phyloP scores from a whole-genome alignment of 345 rosid species.

The Citrus unshiu region DNA sequence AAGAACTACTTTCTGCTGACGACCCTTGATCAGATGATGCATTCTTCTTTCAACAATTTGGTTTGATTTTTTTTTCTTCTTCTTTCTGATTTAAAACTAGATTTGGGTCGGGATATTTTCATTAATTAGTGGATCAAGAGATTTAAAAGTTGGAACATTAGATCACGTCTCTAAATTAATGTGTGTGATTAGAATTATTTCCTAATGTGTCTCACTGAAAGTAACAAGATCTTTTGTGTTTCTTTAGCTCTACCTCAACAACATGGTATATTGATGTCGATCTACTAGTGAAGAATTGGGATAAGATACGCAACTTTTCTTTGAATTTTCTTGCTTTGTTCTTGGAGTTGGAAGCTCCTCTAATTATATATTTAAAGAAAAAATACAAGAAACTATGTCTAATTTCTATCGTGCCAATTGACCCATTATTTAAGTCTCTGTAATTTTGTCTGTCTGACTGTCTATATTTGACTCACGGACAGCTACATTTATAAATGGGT shows the following conservation, averaged over 20 bases:
- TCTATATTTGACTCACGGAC: not conserved
- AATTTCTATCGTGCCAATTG: too few relatives aligned
- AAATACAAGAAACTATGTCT: too few relatives aligned
- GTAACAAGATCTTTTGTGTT: not conserved
- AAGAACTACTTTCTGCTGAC: too few relatives aligned
- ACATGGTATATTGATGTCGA: not conserved
- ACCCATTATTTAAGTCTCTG: too few relatives aligned
- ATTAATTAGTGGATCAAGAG: too few relatives aligned
- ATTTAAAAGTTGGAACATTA: too few relatives aligned
- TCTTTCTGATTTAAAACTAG: not conserved
- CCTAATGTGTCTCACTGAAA: not conserved
- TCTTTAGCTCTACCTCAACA: not conserved
- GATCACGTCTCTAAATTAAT: too few relatives aligned
- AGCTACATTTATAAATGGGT: not conserved
- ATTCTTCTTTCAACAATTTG: too few relatives aligned
- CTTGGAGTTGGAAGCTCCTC: not conserved
- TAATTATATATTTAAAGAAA: too few relatives aligned
- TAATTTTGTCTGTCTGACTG: not conserved
- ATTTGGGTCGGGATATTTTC: not conserved
- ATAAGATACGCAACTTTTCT: not conserved
- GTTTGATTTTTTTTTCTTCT: not conserved
- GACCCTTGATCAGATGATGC: too few relatives aligned
- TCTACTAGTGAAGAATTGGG: not conserved
- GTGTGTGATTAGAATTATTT: too few relatives aligned
- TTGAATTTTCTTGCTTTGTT: not conserved